Evolutionary conservation across 768 basidiomycete genomes (phyloP), one percentile per base, ranked within the genome.

Genomic region (Russula ochroleuca): DNA sequence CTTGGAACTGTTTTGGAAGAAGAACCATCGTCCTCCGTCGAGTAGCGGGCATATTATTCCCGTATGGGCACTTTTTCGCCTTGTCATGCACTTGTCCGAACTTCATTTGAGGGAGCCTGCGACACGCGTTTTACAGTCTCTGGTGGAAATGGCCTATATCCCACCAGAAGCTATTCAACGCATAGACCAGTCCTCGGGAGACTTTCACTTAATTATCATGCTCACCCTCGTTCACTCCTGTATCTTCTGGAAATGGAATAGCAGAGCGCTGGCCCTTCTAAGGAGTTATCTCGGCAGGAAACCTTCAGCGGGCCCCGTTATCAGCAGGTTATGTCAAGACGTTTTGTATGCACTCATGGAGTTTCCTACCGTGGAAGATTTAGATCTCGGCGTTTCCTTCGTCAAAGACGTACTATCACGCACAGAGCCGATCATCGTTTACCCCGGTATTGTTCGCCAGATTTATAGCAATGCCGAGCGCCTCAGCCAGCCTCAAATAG

Each of bases 161-260:
- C 81, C 85, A 17, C 60, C 76, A 1, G 78, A 80, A 59, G 79
- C 81, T 3, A 71, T 85, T 43, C 71, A 75, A 13, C 71, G 73
- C 47, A 69, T 75, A 15, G 77, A 80, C 43, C 70, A 69, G 37
- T 65, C 72, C n/a, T 70, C 74, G 15, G 71, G 74, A 1, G 76
- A 83, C 65, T 78, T 83, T 53, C 70, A 73, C 23, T 72, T 79
- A 21, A 80, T 86, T 57, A 73, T 87, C 25, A 74, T 76, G 25
- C 75, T 79, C 28, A 77, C 81, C 14, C 70, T 86, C 38, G 76
- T 82, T 11, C 78, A 79, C 50, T 77, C 85, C 8, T 80, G 82
- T 65, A 68, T 84, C 43, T 75, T 80, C 65, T 86, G 83, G 81
- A 75, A 79, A 47, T 86, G 82, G 83, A 73, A 75, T 54, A 59